Conservation (phyloP, 129 eudicot genomes). For the Centella asiatica region DNA sequence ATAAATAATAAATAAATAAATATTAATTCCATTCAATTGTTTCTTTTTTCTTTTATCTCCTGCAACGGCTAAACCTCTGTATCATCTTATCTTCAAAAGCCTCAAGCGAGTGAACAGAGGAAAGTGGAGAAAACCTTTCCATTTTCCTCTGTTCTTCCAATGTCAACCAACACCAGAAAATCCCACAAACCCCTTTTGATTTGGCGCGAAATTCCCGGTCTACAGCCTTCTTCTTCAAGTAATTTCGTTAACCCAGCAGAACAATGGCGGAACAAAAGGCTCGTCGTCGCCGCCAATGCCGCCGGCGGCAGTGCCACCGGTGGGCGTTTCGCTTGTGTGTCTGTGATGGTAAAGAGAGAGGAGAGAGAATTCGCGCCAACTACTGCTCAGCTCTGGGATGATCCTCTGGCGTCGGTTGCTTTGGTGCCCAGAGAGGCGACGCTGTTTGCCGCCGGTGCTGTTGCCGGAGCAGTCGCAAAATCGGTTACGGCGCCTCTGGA, state of each 20-base stretch:
- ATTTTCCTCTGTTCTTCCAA: conserved; percentile 7
- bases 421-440: conserved; percentile 75
- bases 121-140: too few relatives aligned
- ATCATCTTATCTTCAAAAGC: conserved; percentile 15
- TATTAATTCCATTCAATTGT: too few relatives aligned
- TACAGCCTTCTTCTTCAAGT: conserved; percentile 11
- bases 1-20: too few relatives aligned
- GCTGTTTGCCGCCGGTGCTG: conserved; percentile 75
- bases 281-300: too few relatives aligned
- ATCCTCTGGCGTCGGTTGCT: conserved; percentile 59
- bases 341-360: conserved; percentile 46
- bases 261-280: conserved; percentile 10
- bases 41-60: too few relatives aligned
- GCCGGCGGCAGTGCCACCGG: background rate
- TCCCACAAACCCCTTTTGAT: conserved; percentile 16
- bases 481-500: conserved; percentile 86
- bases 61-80: too few relatives aligned
- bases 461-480: conserved; percentile 88
- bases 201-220: conserved; percentile 39
- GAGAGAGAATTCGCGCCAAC: conserved; percentile 43
- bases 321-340: conserved; percentile 50
- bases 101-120: background rate
- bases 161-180: conserved; percentile 15
- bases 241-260: background rate
- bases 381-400: conserved; percentile 48